Evolutionary conservation across 192 early-diverging fungal species (phyloP).

Genomic region (Umbelopsis sp.): DNA sequence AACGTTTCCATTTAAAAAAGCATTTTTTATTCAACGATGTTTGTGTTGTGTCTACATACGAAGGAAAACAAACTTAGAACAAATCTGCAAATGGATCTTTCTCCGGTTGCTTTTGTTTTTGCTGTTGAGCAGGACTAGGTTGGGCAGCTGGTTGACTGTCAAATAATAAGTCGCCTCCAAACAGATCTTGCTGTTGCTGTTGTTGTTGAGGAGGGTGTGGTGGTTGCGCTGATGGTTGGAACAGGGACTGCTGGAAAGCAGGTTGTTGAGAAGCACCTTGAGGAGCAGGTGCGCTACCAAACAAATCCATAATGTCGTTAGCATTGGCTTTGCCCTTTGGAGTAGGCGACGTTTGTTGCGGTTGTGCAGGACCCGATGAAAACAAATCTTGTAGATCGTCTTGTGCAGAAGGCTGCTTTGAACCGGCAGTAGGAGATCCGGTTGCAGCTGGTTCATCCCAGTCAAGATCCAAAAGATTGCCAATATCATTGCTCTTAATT

Average conservation of each 20-base stretch:
- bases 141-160: conserved; percentile 30
- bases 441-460: conserved; percentile 56
- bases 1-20: background rate
- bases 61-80: conserved; percentile 24
- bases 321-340: conserved; percentile 5
- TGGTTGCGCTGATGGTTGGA: background rate
- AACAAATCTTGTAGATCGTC: conserved; percentile 43
- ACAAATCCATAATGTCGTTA: conserved; percentile 34
- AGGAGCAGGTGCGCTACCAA: conserved; percentile 3
- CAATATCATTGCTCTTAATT: conserved; percentile 55
- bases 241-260: background rate
- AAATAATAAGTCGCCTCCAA: conserved; percentile 34
- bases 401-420: conserved; percentile 18
- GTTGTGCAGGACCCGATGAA: conserved; percentile 33
- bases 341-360: conserved; percentile 11
- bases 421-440: background rate
- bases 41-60: conserved; percentile 20
- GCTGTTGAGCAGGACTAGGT: conserved; percentile 24
- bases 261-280: background rate
- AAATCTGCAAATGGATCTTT: conserved; percentile 44
- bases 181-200: conserved; percentile 21
- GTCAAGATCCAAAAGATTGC: conserved; percentile 73
- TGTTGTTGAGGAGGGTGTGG: conserved; percentile 22
- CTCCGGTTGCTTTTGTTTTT: conserved; percentile 32
- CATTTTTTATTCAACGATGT: background rate